phyloP scores from a whole-genome alignment of 2,329 filamentous ascomycete species.

The Endothia cerciana region DNA sequence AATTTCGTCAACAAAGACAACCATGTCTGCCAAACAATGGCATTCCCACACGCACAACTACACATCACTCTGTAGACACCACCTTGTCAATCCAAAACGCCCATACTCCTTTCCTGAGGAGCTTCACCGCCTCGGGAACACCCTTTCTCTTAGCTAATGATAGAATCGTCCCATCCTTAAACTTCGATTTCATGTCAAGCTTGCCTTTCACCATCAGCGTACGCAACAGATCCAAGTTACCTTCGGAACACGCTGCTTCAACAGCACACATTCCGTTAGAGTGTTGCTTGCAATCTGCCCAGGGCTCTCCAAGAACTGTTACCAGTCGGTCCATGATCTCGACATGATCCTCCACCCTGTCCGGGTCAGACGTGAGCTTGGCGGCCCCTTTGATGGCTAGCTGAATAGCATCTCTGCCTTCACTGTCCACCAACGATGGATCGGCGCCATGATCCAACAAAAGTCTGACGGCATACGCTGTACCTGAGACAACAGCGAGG shows the following conservation, averaged over 20 bases:
- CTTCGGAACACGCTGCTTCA: not conserved
- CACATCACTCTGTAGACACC: too few species aligned
- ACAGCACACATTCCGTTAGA: not conserved
- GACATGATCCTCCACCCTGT: constrained; percentile 23
- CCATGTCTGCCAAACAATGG: too few species aligned
- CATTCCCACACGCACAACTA: too few species aligned
- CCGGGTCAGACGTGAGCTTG: constrained; percentile 16
- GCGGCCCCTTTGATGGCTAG: constrained; percentile 19
- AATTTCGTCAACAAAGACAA: too few species aligned
- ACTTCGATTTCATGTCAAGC: not conserved
- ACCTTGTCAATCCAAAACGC: too few species aligned
- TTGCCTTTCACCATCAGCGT: not conserved
- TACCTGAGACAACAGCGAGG: constrained; percentile 16
- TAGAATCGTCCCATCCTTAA: not conserved
- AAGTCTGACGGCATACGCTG: constrained; percentile 19
- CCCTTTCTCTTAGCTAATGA: not conserved
- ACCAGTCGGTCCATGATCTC: constrained; percentile 24
- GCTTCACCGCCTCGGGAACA: not conserved
- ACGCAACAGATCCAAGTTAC: not conserved
- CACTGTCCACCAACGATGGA: constrained; percentile 4
- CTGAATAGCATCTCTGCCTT: constrained; percentile 17
- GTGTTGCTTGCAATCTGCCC: not conserved
- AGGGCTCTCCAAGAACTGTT: not conserved
- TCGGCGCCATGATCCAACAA: constrained; percentile 19
- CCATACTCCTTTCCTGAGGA: too few species aligned